These are phyloP conservation scores for Daedaleopsis sinensis DNA, from an alignment of 768 basidiomycete species.

Conservation along the genomic window DNA sequence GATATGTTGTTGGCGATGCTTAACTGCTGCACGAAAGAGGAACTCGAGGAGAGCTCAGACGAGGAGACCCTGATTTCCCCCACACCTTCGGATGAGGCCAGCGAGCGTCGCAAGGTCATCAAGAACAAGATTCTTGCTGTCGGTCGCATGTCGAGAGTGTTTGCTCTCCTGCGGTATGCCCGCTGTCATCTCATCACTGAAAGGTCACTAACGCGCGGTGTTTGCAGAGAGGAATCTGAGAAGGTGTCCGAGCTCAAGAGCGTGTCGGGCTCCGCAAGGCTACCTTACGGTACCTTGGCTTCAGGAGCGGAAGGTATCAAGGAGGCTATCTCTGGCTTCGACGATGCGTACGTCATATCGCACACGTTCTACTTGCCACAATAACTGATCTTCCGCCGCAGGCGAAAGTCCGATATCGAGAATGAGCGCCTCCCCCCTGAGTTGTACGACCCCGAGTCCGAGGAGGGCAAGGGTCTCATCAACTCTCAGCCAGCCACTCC, in stretches of 20 bases:
- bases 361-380: not conserved
- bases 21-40: constrained; percentile 97
- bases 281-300: constrained; percentile 85
- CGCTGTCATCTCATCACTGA: not conserved
- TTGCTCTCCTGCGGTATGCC: constrained; percentile 88
- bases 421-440: constrained; percentile 98
- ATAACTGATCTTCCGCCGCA: constrained; percentile 31
- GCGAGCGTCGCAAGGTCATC: constrained; percentile 87
- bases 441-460: constrained; percentile 79
- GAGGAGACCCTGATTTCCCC: constrained; percentile 43
- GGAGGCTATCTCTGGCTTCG: constrained; percentile 91
- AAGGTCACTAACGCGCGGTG: not conserved
- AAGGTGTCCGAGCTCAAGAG: constrained; percentile 96
- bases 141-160: constrained; percentile 94
- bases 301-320: constrained; percentile 93
- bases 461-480: constrained; percentile 64
- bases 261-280: constrained; percentile 72
- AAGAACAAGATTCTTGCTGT: constrained; percentile 99
- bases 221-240: constrained; percentile 91
- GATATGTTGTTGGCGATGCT: constrained; percentile 99
- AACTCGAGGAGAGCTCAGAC: constrained; percentile 78
- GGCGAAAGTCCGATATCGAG: constrained; percentile 97
- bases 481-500: constrained; percentile 61
- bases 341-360: constrained; percentile 80
- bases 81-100: constrained; percentile 44